Evolutionary conservation across 352 stramenopile species (phyloP).

Genomic region (Globisporangium yorkense): DNA sequence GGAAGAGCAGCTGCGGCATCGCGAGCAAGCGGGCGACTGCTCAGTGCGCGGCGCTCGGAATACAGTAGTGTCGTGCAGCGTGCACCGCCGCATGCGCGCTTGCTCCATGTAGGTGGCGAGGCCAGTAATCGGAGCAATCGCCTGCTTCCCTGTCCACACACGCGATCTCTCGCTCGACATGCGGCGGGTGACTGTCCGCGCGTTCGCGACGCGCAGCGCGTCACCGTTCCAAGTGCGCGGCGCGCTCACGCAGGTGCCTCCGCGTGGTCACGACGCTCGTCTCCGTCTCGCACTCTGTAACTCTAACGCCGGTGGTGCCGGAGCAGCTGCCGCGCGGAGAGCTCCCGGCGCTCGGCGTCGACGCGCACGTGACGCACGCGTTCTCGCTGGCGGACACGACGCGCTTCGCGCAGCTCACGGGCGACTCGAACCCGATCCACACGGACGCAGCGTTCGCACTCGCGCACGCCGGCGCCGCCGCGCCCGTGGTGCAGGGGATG

Average conservation of each 20-base stretch:
- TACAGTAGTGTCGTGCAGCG: too few species aligned
- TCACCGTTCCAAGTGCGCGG: constrained; percentile 7
- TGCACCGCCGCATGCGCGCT: neutral
- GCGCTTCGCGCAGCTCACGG: constrained; percentile 55
- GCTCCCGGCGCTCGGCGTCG: constrained; percentile 45
- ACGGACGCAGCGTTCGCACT: constrained; percentile 39
- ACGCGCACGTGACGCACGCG: constrained; percentile 46
- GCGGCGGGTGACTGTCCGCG: neutral
- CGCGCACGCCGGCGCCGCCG: constrained; percentile 16
- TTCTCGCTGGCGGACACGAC: constrained; percentile 59
- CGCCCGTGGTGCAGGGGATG: constrained; percentile 75
- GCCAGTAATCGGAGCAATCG: too few species aligned
- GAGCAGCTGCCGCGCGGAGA: constrained; percentile 35
- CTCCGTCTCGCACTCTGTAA: neutral
- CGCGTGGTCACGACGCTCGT: too few species aligned
- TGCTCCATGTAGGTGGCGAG: too few species aligned
- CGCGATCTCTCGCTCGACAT: neutral
- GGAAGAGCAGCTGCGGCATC: neutral
- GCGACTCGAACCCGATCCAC: constrained; percentile 78
- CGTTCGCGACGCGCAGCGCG: neutral
- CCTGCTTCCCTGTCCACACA: too few species aligned
- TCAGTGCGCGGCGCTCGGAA: too few species aligned
- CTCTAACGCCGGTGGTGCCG: neutral
- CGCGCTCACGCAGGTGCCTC: constrained; percentile 7
- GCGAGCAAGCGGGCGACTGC: too few species aligned